Evolutionary conservation across 1,284 basidiomycete genomes (phyloP), one percentile per base, ranked within the genome.

Genomic region (Filobasidium uniguttulatum): DNA sequence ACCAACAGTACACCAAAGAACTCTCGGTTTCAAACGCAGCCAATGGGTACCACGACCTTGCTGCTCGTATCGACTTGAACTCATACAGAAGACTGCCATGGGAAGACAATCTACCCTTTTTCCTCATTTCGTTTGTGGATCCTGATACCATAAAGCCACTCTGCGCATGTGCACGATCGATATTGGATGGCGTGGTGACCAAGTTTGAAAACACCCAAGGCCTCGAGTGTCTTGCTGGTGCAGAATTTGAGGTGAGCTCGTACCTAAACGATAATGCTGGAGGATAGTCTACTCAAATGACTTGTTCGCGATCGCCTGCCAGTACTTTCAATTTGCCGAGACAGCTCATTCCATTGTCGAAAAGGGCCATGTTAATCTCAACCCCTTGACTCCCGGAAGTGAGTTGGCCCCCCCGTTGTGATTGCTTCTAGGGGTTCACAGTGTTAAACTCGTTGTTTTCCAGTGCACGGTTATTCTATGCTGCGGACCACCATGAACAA

Each of bases 261-360:
- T n/a, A n/a, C n/a, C n/a, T n/a, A n/a, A n/a, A n/a, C 37, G 14
- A 22, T 17, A 15, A 8, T 40, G 37, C 20, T 12, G 40, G 14
- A 26, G 31, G 23, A 37, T 14, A 14, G 15, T 35, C 33, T 35
- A 15, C 33, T 14, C 38, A n/a, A 34, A 5, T 40, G 30, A 23
- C 10, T 36, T 5, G 43, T 38, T 25, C 5, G 43, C 15, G 22
- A 25, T 40, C 23, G 36, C 17, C 22, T 22, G 50, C 0, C 55
- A 91, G 84, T 96, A 91, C 71, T 96, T 93, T 68, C 90, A 96
- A 71, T 94, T 89, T 71, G 81, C 83, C 75, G 90, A 94, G 70
- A 90, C 85, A 0, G 75, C 89, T 0, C 71, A 81, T 29, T 78
- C 78, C 12, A 69, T 81, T 1, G 78, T 79, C 8, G 75, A 83